A percentile compares a stretch with the other conserved stretches of the same genome.
Evolutionary conservation across 495 filamentous ascomycete species (phyloP).

Genomic region (Penicillium desertorum): DNA sequence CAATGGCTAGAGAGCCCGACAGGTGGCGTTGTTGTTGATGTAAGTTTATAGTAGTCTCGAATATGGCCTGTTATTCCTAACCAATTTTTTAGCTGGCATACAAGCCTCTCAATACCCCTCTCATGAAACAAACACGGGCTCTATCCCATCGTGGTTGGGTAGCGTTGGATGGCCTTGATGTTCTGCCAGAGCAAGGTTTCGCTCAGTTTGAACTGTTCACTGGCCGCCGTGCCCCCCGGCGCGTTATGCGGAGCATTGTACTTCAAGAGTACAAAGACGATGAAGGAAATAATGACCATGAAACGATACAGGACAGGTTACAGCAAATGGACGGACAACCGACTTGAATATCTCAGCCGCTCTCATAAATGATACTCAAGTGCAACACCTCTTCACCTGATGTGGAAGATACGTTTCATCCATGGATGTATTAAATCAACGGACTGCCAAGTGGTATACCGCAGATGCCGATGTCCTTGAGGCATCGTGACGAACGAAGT

Average conservation of each 20-base stretch:
- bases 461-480: too few relatives aligned
- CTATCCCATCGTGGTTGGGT: conserved; percentile 66
- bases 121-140: conserved; percentile 61
- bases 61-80: not conserved
- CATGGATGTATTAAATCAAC: too few relatives aligned
- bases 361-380: not conserved
- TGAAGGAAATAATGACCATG: conserved; percentile 37
- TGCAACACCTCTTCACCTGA: too few relatives aligned
- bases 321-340: conserved; percentile 42
- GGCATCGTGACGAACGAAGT: too few relatives aligned
- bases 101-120: conserved; percentile 67
- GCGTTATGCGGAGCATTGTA: conserved; percentile 58
- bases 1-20: conserved; percentile 75
- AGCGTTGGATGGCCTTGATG: conserved; percentile 72
- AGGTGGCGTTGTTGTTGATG: conserved; percentile 74
- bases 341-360: conserved; percentile 20
- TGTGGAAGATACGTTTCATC: too few relatives aligned
- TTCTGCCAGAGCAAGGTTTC: conserved; percentile 76
- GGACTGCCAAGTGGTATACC: too few relatives aligned
- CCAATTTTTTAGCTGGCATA: conserved; percentile 58
- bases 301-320: conserved; percentile 34
- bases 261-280: conserved; percentile 43
- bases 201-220: conserved; percentile 82
- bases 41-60: conserved; percentile 34
- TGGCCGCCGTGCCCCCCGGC: conserved; percentile 68